Base-by-base conservation (phyloP, 208 protist genomes). In the Leishmania tarentolae region DNA sequence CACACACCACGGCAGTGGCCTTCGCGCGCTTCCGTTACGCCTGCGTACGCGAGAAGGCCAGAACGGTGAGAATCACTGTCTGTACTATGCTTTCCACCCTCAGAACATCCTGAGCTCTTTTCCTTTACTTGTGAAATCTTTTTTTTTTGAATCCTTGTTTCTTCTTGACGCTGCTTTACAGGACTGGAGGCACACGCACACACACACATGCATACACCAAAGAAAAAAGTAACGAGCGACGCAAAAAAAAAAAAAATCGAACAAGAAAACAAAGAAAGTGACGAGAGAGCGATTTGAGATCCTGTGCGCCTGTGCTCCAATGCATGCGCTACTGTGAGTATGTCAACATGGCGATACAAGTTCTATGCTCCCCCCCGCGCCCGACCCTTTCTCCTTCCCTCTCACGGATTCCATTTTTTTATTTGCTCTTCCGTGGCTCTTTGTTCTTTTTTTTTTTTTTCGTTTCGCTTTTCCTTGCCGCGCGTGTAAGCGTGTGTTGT, bases 141-240 rank as follows among this genome's bases (percentile, higher is more conserved):
- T 71, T 15, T 73, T 31, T 52, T 35, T 52, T 53, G 69, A 50
- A 28, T 11, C 9, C 7, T 52, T 13, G 5, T 24, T 44, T 44
- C 40, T 71, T 28, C 40, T 71, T 24, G 66, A 46, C 42, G 66
- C 8, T 71, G 66, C 66, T 71, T 76, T 40, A 76, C 72, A 57
- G 72, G 61, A 4, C 35, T 44, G 28, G 50, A 61, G 11, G 44
- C 28, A 50, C 35, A 52, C 63, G 42, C 35, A 17, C 31, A 35
- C 63, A 69, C 4, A 8, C 31, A 17, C n/a, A 68, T n/a, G 8
- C 61, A 40, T n/a, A 31, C 63, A 69, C 63, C 6, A 70, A 50
- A 0, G 13, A 70, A 46, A 28, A 44, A 50, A 50, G 40, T n/a
- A 50, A 52, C n/a, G n/a, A 17, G 21, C 40, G 52, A 37, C 68